Base-by-base conservation (phyloP, 441 rosid genomes). In the Viola pubescens region DNA sequence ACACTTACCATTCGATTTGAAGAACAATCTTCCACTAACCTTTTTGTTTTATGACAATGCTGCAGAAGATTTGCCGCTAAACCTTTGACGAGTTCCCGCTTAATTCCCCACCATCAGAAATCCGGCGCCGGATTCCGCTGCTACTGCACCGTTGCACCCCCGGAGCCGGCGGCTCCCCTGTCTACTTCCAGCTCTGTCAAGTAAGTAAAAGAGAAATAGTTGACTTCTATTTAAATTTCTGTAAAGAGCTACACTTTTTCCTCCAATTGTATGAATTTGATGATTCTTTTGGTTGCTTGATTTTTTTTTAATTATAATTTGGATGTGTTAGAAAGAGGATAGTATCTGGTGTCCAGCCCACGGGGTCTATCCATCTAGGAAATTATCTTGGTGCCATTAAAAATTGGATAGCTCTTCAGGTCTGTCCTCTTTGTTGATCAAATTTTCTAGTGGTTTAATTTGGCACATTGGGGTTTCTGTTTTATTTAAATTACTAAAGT, bases 331-430 rank as follows among this genome's bases (percentile, higher is more conserved):
- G 92, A 82, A 87, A 87, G 79, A 84, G 91, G 62, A 73, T 86
- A 46, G 97, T 87, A 34, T 89, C 98, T 54, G 98, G 97, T 59
- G 97, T 92, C 43, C 97, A 87, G 75, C 97, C 98, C 2, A 86
- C 95, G 2, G 97, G 98, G 58, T 81, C 92, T 12, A 65, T 92
- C 56, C 97, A 89, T 79, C 86, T 89, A 0, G 97, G 98, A 47
- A 89, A 89, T 73, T 89, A 92, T 80, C 94, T 89, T 26, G 97
- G 96, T 4, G 96, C 97, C 54, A 87, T 87, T 37, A 89, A 87
- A 67, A 89, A 87, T 63, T 92, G 96, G 94, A 78, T 84, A 47
- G 67, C 78, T 10, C 90, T 87, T 75, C 97, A 89, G 98, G 90
- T 91, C 65, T 7, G 14, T 38, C 52, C 4, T 48, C 6, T 56